Base-by-base conservation (phyloP, 768 basidiomycete genomes). In the Lentinus tigrinus region DNA sequence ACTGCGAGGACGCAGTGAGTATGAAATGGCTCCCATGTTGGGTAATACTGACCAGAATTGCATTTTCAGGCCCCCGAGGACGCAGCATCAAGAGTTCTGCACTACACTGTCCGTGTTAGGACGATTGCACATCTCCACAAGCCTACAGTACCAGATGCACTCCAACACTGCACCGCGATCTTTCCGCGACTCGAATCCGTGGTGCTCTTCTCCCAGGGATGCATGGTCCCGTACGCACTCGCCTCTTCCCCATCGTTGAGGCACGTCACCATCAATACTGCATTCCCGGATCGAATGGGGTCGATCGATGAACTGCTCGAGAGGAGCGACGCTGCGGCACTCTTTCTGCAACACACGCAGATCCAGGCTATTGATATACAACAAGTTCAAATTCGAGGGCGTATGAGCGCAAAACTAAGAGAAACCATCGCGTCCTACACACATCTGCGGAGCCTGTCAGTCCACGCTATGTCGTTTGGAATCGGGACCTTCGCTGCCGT, bases 401-500 rank as follows among this genome's bases (percentile, higher is more conserved):
- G 31, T 11, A 31, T 31, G 7, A 31, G 31, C 11, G 7, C 31
- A 11, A 6, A 31, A 31, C 31, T 31, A 6, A 31, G 11, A 6
- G 31, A 6, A 7, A 11, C 31, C 31, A 31, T 31, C 31, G 31
- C 31, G 31, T 31, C 31, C 31, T 31, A 31, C 11, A 31, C 31
- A 11, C 31, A 31, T 6, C 31, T 31, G 7, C 6, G 31, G 31
- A 31, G 9, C 5, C 64, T 69, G 19, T 50, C 58, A 1, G 48
- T 70, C 1, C 48, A 57, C 42, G 54, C 63, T 4, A 55, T 23
- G 4, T 54, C 57, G 10, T 55, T 64, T 44, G n/a, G 54, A 10
- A 51, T 54, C 23, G 47, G 56, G 13, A 60, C 60, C 1, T 56
- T 70, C 37, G 57, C 55, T 10, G 52, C 63, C 1, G 36, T 69